phyloP scores from a whole-genome alignment of 192 early-diverging fungal species.

The Dimargaris cristalligena region DNA sequence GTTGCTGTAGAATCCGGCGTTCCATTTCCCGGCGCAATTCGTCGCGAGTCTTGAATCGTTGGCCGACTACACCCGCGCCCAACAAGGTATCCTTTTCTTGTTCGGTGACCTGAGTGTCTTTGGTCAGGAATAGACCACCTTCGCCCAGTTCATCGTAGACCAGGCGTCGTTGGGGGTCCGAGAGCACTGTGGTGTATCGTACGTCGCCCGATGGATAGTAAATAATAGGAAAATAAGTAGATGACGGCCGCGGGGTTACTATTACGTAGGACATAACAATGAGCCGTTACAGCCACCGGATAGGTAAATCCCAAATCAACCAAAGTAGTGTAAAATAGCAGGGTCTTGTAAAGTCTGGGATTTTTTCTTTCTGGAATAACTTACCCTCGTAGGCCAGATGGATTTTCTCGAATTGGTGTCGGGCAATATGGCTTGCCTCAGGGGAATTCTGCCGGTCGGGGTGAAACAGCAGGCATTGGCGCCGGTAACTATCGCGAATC shows the following conservation, averaged over 20 bases:
- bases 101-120: constrained; percentile 12
- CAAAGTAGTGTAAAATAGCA: too few species aligned
- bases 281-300: too few species aligned
- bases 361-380: not conserved
- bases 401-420: constrained; percentile 57
- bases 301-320: too few species aligned
- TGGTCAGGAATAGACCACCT: constrained; percentile 48
- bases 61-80: constrained; percentile 27
- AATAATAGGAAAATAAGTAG: too few species aligned
- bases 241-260: too few species aligned
- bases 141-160: constrained; percentile 93
- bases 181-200: too few species aligned
- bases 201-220: too few species aligned
- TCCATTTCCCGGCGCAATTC: constrained; percentile 55
- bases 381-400: constrained; percentile 62
- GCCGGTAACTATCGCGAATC: constrained; percentile 57
- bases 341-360: not conserved
- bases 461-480: constrained; percentile 56
- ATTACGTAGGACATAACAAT: too few species aligned
- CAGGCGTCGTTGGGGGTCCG: constrained; percentile 52
- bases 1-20: constrained; percentile 34
- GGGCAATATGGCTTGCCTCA: constrained; percentile 44
- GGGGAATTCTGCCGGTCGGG: constrained; percentile 55
- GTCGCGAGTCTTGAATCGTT: constrained; percentile 44
- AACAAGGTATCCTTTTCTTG: not conserved